Evolutionary conservation across 768 basidiomycete genomes (phyloP).

Genomic region (Ephemerocybe angulata): DNA sequence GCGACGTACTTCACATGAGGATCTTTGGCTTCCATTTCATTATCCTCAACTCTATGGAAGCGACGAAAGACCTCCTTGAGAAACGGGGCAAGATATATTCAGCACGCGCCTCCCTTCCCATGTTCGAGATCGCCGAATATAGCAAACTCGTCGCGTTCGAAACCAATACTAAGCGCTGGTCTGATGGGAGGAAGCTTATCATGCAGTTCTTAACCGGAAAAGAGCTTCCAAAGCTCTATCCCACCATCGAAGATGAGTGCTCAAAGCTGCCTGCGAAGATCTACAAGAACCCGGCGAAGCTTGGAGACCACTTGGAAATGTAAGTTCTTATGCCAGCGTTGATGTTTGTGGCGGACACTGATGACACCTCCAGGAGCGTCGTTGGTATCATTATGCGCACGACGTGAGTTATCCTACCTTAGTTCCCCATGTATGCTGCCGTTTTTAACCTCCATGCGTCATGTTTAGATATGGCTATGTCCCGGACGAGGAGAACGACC

Average conservation of each 20-base stretch:
- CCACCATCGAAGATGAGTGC: constrained; percentile 2
- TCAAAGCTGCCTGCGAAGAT: constrained; percentile 1
- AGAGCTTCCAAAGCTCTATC: constrained; percentile 2
- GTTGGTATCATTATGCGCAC: constrained; percentile 1
- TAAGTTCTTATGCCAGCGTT: not conserved
- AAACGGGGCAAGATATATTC: constrained; percentile 40
- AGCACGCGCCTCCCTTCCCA: not conserved
- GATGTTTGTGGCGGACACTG: not conserved
- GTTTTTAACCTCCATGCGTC: not conserved
- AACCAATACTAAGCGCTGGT: constrained; percentile 1
- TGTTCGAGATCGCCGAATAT: constrained; percentile 5
- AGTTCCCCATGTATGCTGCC: not conserved
- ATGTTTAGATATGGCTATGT: not conserved
- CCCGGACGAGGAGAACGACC: not conserved
- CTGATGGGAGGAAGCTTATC: not conserved
- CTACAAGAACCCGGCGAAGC: not conserved
- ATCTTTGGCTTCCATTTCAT: constrained; percentile 36
- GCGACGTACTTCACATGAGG: constrained; percentile 31
- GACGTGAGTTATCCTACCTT: not conserved
- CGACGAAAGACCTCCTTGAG: constrained; percentile 38
- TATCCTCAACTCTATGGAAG: constrained; percentile 29
- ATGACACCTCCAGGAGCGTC: not conserved
- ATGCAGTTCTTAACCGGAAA: not conserved
- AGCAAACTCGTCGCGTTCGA: not conserved
- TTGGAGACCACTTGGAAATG: not conserved